phyloP scores from a whole-genome alignment of 208 protist genomes.

The Acanthamoeba lenticulata region DNA sequence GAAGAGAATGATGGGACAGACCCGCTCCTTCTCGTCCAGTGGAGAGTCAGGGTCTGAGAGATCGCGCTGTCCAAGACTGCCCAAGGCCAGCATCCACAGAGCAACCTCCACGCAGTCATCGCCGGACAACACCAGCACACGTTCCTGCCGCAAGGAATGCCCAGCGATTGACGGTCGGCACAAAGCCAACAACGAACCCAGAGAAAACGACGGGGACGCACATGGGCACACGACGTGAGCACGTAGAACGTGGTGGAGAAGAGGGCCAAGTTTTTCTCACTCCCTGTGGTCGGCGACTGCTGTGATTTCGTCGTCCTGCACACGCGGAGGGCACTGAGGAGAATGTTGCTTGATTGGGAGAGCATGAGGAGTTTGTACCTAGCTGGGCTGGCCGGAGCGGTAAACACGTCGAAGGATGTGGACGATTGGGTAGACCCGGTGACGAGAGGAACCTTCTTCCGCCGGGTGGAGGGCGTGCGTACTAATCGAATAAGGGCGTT shows the following conservation, averaged over 20 bases:
- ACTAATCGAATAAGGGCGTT: neutral
- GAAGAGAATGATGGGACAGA: neutral
- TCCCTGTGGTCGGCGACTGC: neutral
- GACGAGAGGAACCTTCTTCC: neutral
- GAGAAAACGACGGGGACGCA: neutral
- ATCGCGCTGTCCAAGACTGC: neutral
- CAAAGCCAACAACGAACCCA: too few species aligned
- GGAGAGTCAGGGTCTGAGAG: neutral
- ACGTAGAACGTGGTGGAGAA: neutral
- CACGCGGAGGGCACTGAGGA: neutral
- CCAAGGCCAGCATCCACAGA: slow-evolving; percentile 27
- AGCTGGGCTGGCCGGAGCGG: neutral
- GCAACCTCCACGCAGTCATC: neutral
- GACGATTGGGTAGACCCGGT: too few species aligned
- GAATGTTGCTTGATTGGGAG: neutral
- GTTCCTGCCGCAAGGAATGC: neutral
- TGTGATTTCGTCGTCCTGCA: neutral
- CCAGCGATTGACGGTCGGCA: neutral
- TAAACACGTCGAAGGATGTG: neutral
- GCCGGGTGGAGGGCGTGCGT: neutral
- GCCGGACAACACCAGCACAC: neutral
- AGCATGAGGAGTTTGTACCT: neutral
- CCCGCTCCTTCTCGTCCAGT: neutral
- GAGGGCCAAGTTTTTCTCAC: neutral
- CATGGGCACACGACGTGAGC: neutral